Percentiles rank a stretch among this genome's conserved stretches.
phyloP scores from a whole-genome alignment of 2,329 filamentous ascomycete species.

The Stemphylium vesicarium region DNA sequence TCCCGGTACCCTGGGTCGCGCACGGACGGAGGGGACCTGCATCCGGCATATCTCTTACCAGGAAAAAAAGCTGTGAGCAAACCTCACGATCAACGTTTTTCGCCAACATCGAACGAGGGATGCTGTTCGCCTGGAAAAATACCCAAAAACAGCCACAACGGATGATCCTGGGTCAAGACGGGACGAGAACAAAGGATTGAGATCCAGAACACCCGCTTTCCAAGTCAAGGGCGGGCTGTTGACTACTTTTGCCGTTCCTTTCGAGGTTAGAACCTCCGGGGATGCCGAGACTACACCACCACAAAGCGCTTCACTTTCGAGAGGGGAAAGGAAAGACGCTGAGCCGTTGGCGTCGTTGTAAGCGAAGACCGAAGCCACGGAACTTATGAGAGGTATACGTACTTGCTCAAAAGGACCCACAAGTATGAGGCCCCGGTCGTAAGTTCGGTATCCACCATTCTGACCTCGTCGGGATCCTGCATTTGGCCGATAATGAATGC shows the following conservation, averaged over 20 bases:
- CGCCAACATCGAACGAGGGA: background rate
- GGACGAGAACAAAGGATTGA: background rate
- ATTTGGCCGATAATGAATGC: constrained; percentile 6
- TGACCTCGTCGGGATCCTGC: constrained; percentile 1
- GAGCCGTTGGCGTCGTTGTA: background rate
- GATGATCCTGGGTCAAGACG: background rate
- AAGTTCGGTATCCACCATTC: background rate
- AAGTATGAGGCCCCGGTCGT: background rate
- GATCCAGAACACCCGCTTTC: constrained; percentile 4
- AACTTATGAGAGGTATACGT: too few species aligned
- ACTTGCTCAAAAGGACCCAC: background rate
- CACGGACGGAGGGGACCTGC: constrained; percentile 27
- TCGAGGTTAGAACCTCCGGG: constrained; percentile 15
- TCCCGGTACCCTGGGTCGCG: constrained; percentile 17
- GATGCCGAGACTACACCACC: constrained; percentile 14
- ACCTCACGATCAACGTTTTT: background rate
- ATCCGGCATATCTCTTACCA: constrained; percentile 19
- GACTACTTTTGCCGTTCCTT: constrained; percentile 14
- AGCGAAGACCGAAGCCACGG: background rate
- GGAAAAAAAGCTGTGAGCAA: constrained; percentile 2
- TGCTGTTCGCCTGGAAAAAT: constrained; percentile 12
- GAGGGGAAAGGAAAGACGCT: background rate
- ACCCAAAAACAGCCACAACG: background rate
- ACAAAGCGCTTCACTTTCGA: constrained; percentile 7
- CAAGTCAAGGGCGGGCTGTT: constrained; percentile 9